Evolutionary conservation across 2,329 filamentous ascomycete species (phyloP).

Genomic region (Ampelomyces quisqualis): DNA sequence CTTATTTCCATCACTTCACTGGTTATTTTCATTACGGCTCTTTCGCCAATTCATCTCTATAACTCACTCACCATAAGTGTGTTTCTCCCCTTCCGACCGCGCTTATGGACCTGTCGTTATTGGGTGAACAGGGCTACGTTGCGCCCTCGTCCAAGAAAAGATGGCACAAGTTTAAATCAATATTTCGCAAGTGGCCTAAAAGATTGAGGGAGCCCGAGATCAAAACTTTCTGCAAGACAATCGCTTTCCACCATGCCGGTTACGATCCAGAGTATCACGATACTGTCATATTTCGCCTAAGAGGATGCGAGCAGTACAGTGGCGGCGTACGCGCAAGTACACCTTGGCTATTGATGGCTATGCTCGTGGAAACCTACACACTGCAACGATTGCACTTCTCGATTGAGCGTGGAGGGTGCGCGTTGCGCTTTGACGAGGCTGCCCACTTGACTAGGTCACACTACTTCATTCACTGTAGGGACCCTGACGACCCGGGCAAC

Average conservation of each 20-base stretch:
- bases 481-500: neutral
- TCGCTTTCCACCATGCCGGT: conserved; percentile 1
- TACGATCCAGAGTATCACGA: neutral
- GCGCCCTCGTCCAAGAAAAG: too few species aligned
- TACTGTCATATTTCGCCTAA: conserved; percentile 1
- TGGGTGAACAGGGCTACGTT: neutral
- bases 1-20: too few species aligned
- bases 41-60: too few species aligned
- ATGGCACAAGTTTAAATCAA: neutral
- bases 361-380: neutral
- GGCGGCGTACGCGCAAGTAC: neutral
- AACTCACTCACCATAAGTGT: too few species aligned
- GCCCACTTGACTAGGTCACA: neutral
- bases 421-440: neutral
- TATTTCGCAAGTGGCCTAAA: too few species aligned
- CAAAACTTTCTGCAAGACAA: neutral
- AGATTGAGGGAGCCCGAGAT: neutral
- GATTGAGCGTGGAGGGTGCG: neutral
- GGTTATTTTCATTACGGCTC: too few species aligned
- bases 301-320: neutral
- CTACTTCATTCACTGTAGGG: neutral
- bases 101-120: too few species aligned
- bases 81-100: too few species aligned
- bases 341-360: neutral
- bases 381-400: neutral